Evolutionary conservation across 1,284 basidiomycete genomes (phyloP).

Genomic region (Microbotryomycetes sp.): DNA sequence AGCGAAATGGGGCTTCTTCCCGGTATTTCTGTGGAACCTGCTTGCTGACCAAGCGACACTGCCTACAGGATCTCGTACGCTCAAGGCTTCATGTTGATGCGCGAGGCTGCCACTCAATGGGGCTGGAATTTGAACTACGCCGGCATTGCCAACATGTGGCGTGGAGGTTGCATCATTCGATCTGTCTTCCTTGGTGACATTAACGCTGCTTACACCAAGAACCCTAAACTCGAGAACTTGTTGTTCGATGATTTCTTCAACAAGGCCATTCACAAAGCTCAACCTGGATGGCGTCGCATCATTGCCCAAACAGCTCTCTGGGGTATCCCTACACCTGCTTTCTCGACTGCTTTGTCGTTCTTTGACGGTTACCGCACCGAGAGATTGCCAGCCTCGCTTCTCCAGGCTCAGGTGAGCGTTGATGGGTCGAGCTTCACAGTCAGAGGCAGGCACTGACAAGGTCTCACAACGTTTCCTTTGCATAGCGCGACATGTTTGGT

Average conservation of each 20-base stretch:
- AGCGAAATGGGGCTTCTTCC: not conserved
- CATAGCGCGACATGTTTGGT: slow-evolving; percentile 69
- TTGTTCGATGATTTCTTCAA: slow-evolving; percentile 98
- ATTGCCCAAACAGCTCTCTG: slow-evolving; percentile 93
- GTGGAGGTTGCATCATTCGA: slow-evolving; percentile 95
- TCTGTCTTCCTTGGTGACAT: slow-evolving; percentile 89
- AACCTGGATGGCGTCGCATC: slow-evolving; percentile 97
- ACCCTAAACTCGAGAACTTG: slow-evolving; percentile 78
- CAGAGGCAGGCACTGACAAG: not conserved
- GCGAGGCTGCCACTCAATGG: slow-evolving; percentile 94
- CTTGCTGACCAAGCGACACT: no score
- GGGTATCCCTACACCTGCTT: slow-evolving; percentile 94
- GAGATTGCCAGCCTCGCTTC: slow-evolving; percentile 76
- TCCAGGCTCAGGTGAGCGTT: slow-evolving; percentile 76
- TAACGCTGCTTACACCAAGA: slow-evolving; percentile 85
- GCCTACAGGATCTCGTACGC: slow-evolving; percentile 75
- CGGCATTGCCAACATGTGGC: slow-evolving; percentile 98
- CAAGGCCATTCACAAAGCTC: slow-evolving; percentile 82
- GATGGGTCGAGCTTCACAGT: slow-evolving; percentile 44
- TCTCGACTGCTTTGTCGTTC: slow-evolving; percentile 84
- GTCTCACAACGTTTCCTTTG: slow-evolving; percentile 11
- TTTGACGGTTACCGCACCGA: slow-evolving; percentile 92
- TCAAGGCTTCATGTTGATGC: slow-evolving; percentile 99
- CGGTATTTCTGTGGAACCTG: slow-evolving; percentile 45
- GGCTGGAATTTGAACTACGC: slow-evolving; percentile 85